These are phyloP conservation scores for Blastobotrys mokoenaii DNA, from an alignment of 805 yeast species.

Conservation along the genomic window DNA sequence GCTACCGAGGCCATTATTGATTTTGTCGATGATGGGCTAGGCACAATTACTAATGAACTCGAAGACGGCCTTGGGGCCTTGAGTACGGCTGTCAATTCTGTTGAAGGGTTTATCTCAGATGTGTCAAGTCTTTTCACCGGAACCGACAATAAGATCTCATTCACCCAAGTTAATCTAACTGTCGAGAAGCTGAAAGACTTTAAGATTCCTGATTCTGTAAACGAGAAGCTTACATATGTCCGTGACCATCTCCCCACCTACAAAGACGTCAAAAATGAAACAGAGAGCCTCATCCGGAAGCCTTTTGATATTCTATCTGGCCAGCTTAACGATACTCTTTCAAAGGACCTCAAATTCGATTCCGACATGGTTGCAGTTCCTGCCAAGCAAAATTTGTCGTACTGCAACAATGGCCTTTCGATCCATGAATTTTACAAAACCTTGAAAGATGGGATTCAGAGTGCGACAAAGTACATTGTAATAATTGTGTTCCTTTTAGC, in stretches of 20 bases:
- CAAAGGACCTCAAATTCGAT: background rate
- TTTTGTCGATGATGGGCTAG: constrained; percentile 54
- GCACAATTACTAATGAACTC: constrained; percentile 47
- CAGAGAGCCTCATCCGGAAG: constrained; percentile 41
- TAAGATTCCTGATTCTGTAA: constrained; percentile 57
- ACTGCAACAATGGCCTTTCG: background rate
- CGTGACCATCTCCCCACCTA: constrained; percentile 55
- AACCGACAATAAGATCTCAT: constrained; percentile 30
- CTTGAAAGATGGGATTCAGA: background rate
- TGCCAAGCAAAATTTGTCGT: background rate
- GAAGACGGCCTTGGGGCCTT: constrained; percentile 60
- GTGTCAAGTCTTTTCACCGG: constrained; percentile 51
- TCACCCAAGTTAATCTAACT: constrained; percentile 46
- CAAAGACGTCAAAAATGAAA: constrained; percentile 50
- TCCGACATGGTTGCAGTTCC: background rate
- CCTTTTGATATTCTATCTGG: constrained; percentile 51
- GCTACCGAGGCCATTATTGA: constrained; percentile 56
- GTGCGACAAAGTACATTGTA: background rate
- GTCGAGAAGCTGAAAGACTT: constrained; percentile 47
- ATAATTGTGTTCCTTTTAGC: constrained; percentile 1
- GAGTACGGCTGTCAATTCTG: constrained; percentile 46
- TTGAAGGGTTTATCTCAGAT: constrained; percentile 42
- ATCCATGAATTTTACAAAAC: background rate
- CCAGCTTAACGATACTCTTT: background rate
- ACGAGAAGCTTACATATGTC: constrained; percentile 45